Evolutionary conservation across 441 rosid species (phyloP).

Genomic region (Gossypium trilobum): DNA sequence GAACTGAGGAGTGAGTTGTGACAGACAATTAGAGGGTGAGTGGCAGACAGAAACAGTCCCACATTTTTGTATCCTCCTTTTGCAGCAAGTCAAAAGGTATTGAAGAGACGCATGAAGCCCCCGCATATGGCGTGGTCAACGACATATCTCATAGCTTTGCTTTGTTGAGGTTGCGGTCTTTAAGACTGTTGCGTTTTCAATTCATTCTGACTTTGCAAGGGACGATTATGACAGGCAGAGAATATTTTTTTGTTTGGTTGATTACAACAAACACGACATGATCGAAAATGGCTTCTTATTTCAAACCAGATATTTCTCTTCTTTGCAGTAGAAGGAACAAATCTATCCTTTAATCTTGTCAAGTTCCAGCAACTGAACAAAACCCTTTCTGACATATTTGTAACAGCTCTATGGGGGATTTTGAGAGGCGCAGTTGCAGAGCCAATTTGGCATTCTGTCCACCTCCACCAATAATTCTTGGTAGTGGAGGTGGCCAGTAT

Average conservation of each 20-base stretch:
- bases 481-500: constrained; percentile 29
- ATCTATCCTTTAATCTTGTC: background rate
- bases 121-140: constrained; percentile 1
- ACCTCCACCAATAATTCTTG: constrained; percentile 22
- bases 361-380: background rate
- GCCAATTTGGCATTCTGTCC: constrained; percentile 55
- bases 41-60: constrained; percentile 24
- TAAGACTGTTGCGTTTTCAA: background rate
- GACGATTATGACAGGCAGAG: background rate
- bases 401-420: constrained; percentile 18
- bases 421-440: constrained; percentile 32
- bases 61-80: constrained; percentile 5
- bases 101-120: background rate
- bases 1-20: constrained; percentile 12
- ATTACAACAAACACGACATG: background rate
- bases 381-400: background rate
- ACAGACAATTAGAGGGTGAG: background rate
- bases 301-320: constrained; percentile 2
- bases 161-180: constrained; percentile 4
- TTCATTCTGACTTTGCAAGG: background rate
- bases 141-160: constrained; percentile 1
- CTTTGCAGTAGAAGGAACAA: background rate
- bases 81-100: constrained; percentile 22
- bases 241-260: background rate
- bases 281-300: constrained; percentile 12